Base-by-base conservation (phyloP, 1,284 basidiomycete species). In the Malassezia caprae region DNA sequence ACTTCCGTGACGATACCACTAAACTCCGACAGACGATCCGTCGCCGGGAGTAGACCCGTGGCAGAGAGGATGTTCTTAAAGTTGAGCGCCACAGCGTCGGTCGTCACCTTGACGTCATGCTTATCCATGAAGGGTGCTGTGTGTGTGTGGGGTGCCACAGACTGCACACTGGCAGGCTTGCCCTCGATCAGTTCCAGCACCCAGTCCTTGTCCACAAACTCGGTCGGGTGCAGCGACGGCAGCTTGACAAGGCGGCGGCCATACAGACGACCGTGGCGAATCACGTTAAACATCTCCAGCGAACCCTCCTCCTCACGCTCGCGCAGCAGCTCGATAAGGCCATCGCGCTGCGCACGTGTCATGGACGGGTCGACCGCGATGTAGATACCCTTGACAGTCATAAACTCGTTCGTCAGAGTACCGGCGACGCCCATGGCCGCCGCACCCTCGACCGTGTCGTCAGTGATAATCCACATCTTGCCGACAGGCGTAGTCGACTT, bases 1-100 rank as follows among this genome's bases (percentile, higher is more conserved):
- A 91, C 77, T 8, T 80, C 78, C 44, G 87, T 80, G 48, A 96
- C 80, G 3, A 79, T 82, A 4, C 91, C 91, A 1, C 86, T 80
- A 0, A 80, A 80, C 75, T 96, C 91, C 61, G 56, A 58, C 11
- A 58, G 37, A n/a, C 51, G 50, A 51, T 58, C 56, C 8, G 43
- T 47, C 12, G 56, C 51, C 17, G 56, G 56, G 17, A 58, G 48
- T 28, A 58, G 51, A 31, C 56, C 56, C 3, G 50, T 58, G 13
- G 56, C 56, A 40, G 56, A 58, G 13, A 58, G 48, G 24, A 58
- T 48, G 43, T 58, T 58, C 51, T 58, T 58, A 32, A 58, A 58
- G 47, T 58, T 58, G 34, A 58, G 56, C 45, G 56, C 56, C 17
- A 58, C 56, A 3, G 56, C 56, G 26, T 58, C 56, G 11, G 51